Percentiles rank a stretch among this genome's conserved stretches.
Conservation (phyloP, 129 eudicot genomes). For the Helichrysum umbraculigerum region DNA sequence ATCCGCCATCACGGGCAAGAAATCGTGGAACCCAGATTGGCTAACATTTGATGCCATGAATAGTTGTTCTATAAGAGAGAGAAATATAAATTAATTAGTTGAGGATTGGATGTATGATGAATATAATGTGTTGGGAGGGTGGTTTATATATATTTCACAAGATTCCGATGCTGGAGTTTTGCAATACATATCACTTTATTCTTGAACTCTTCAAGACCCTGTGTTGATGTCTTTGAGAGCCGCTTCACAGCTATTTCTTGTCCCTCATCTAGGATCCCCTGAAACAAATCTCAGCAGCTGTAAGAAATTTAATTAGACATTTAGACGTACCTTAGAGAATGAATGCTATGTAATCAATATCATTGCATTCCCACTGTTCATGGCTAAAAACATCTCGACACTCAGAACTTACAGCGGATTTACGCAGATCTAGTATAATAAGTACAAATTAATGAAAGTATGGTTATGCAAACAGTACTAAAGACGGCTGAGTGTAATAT, state of each 20-base stretch:
- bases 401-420: not conserved
- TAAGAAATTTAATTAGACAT: not conserved
- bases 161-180: slow-evolving; percentile 50
- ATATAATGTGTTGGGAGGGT: not conserved
- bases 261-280: slow-evolving; percentile 38
- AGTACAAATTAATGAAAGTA: no score
- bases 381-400: not conserved
- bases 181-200: slow-evolving; percentile 44
- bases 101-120: not conserved
- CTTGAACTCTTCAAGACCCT: slow-evolving; percentile 49
- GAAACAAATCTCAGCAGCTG: not conserved
- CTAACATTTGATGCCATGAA: not conserved
- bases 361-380: not conserved
- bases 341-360: not conserved
- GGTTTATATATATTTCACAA: slow-evolving; percentile 29
- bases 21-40: not conserved
- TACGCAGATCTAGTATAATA: no score
- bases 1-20: not conserved
- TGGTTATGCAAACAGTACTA: no score
- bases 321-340: not conserved
- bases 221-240: slow-evolving; percentile 47
- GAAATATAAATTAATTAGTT: not conserved
- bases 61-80: not conserved
- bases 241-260: slow-evolving; percentile 59
- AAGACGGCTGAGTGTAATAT: not conserved